Evolutionary conservation across 2,329 filamentous ascomycete genomes (phyloP), one percentile per base, ranked within the genome.

Genomic region (Cladosporium austrohemisphaericum): DNA sequence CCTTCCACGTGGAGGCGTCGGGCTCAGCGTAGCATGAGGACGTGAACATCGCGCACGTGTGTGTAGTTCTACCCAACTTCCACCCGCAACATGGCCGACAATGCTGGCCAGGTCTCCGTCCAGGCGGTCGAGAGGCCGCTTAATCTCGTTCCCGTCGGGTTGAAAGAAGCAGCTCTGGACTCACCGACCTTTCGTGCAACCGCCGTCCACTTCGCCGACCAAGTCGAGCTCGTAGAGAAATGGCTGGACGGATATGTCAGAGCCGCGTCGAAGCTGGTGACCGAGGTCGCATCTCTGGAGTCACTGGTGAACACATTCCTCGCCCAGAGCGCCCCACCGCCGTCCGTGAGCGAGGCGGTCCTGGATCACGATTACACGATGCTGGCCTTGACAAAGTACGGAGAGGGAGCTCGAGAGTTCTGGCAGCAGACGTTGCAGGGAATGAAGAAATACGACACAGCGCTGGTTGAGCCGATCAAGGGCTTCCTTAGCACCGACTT

Each of bases 361-460:
- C 77, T 98, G 63, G 93, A 98, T 65, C 90, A 95, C 71, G 93
- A 98, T 71, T 97, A 97, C 68, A 93, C 91, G 0, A 76, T 95
- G 40, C 76, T 95, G 53, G 90, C 91, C 13, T 80, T 97, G 67
- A 88, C 86, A 68, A 80, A 87, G 50, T 86, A 91, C 64, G 86
- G 85, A 14, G 92, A 98, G 57, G 88, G 88, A 4, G 85, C 89
- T 48, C 84, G 85, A 60, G 91, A 95, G 64, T 91, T 89, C 74
- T 96, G 90, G 90, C 80, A 79, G 55, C 83, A 85, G 56, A 78
- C 90, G 19, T 71, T 95, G 49, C 76, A 76, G 51, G 81, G 83
- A 28, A 81, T 90, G 61, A 91, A 86, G 68, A 85, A 84, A 65
- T 82, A 93, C 64, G 90, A 97, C 55, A 71, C 73, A 1, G 75